A percentile compares a stretch with the other conserved stretches of the same genome.
Evolutionary conservation across 495 filamentous ascomycete genomes (phyloP).

Genomic region (Penicillium bovifimosum): DNA sequence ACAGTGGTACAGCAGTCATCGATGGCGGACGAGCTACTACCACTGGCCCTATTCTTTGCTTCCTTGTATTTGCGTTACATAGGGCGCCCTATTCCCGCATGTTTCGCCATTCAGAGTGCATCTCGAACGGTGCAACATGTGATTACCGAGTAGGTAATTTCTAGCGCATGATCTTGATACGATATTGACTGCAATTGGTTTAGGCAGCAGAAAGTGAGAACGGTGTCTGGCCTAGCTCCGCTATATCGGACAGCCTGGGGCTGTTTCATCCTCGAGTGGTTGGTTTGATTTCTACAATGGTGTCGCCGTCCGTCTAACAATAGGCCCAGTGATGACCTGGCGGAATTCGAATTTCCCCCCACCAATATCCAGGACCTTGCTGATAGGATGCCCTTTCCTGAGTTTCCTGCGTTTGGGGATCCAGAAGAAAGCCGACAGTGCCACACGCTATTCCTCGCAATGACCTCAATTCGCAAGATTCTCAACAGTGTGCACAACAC

Average conservation of each 20-base stretch:
- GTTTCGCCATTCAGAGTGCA: conserved; percentile 9
- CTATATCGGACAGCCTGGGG: conserved; percentile 16
- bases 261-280: conserved; percentile 22
- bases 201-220: conserved; percentile 9
- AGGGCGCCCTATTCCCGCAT: conserved; percentile 15
- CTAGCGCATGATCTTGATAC: not conserved
- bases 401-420: not conserved
- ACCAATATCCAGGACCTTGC: conserved; percentile 16
- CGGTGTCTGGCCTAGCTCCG: not conserved
- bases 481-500: conserved; percentile 17
- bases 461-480: conserved; percentile 19
- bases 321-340: conserved; percentile 12
- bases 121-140: conserved; percentile 9
- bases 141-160: conserved; percentile 7
- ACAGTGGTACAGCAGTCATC: not conserved
- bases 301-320: not conserved
- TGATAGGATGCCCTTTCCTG: conserved; percentile 8
- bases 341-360: conserved; percentile 18
- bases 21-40: conserved; percentile 5
- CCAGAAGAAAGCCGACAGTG: not conserved
- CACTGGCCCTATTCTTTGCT: conserved; percentile 13
- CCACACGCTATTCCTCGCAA: conserved; percentile 15
- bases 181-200: conserved; percentile 1
- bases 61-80: conserved; percentile 19
- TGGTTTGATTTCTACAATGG: not conserved